Conservation (phyloP, 2,329 filamentous ascomycete species). For the Nannizzia gypsea region DNA sequence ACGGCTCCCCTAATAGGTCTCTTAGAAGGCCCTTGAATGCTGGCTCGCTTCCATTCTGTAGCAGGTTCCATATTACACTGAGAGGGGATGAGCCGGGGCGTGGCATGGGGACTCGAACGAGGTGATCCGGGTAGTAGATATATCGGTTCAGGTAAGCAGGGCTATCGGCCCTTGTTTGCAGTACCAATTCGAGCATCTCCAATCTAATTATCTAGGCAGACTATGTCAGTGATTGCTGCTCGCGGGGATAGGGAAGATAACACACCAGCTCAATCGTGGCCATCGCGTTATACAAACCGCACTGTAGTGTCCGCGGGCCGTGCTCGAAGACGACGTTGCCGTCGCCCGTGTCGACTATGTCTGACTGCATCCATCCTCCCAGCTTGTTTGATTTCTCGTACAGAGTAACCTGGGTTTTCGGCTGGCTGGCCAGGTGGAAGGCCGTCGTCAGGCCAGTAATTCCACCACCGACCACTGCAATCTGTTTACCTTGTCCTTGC, state of each 20-base stretch:
- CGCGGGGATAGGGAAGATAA: background rate
- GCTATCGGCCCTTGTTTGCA: conserved; percentile 41
- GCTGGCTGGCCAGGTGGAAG: conserved; percentile 59
- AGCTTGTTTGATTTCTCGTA: conserved; percentile 61
- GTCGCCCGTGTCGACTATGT: conserved; percentile 46
- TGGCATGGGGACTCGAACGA: conserved; percentile 50
- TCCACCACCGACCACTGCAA: conserved; percentile 64
- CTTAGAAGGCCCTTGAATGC: conserved; percentile 40
- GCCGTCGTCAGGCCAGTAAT: conserved; percentile 71
- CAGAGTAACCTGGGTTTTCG: conserved; percentile 64
- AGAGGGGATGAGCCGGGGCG: conserved; percentile 18
- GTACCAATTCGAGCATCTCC: conserved; percentile 44
- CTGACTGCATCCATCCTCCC: conserved; percentile 75
- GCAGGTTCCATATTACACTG: conserved; percentile 22
- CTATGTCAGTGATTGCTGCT: background rate
- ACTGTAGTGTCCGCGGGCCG: conserved; percentile 67
- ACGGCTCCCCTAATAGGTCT: conserved; percentile 50
- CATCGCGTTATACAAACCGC: conserved; percentile 45
- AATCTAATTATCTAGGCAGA: conserved; percentile 25
- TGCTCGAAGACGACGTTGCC: conserved; percentile 64
- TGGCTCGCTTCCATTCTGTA: conserved; percentile 41
- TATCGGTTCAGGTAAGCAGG: conserved; percentile 55
- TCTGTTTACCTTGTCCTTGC: conserved; percentile 2
- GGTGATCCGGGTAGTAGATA: conserved; percentile 77
- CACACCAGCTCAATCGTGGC: conserved; percentile 25